A percentile compares a stretch with the other conserved stretches of the same genome.
Conservation (phyloP, 1,139 yeast genomes). For the Hyphopichia khmerensis region DNA sequence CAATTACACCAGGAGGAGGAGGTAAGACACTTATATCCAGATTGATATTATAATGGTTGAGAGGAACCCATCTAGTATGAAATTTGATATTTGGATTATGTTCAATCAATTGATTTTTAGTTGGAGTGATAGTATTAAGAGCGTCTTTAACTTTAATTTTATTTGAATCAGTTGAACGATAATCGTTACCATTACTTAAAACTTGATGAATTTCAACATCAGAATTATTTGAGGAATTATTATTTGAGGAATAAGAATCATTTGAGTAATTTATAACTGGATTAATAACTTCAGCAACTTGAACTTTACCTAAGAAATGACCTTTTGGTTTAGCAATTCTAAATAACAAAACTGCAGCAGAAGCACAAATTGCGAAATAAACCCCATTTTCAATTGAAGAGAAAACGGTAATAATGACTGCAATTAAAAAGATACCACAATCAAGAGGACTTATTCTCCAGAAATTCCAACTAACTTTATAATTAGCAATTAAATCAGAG, state of each 20-base stretch:
- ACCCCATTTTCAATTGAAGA: constrained; percentile 85
- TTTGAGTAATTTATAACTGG: constrained; percentile 39
- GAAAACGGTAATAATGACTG: constrained; percentile 78
- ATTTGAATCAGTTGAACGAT: constrained; percentile 18
- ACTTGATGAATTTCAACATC: constrained; percentile 47
- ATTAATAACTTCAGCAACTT: constrained; percentile 66
- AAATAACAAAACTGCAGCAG: constrained; percentile 70
- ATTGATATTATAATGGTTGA: constrained; percentile 57
- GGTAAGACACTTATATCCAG: constrained; percentile 57
- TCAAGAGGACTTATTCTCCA: constrained; percentile 80
- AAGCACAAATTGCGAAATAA: constrained; percentile 85
- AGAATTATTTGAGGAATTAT: constrained; percentile 14
- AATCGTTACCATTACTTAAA: constrained; percentile 24
- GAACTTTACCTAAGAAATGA: constrained; percentile 75
- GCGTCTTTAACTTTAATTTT: constrained; percentile 16
- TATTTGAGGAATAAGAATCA: constrained; percentile 11
- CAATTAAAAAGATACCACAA: constrained; percentile 69
- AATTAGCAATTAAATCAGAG: constrained; percentile 76
- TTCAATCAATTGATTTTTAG: constrained; percentile 22
- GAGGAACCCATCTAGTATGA: constrained; percentile 81
- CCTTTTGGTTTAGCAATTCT: constrained; percentile 82
- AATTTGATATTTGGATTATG: constrained; percentile 40
- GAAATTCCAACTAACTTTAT: constrained; percentile 67
- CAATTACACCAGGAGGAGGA: constrained; percentile 90
- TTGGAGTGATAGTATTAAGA: constrained; percentile 11